Base-by-base conservation (phyloP, 2,329 filamentous ascomycete species). In the Alternaria longipes region DNA sequence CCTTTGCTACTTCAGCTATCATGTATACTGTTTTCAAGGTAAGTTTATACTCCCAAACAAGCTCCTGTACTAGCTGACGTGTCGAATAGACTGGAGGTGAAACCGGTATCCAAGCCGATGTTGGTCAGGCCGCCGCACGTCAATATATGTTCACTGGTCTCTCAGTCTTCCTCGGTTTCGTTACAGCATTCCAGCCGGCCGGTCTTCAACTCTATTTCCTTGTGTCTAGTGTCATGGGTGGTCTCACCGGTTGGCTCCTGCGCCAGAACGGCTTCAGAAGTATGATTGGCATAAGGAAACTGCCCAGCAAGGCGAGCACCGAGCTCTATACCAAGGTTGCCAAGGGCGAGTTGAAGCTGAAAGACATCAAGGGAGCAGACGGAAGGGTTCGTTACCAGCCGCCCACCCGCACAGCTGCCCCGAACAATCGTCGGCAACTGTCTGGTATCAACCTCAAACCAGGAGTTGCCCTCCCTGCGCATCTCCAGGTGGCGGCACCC, bases 141-240 rank as follows among this genome's bases (percentile, higher is more conserved):
- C 72, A 76, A 59, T 81, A 78, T 36, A 54, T 87, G 63, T 69
- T 81, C 34, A 82, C 80, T 55, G 78, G 80, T 41, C 67, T 91
- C 30, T 89, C 90, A 2, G 63, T 76, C 7, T 34, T 90, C 2
- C 82, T 86, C 8, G 78, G 86, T 30, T 2, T 79, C 5, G 81
- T 91, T 71, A 88, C 87, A 54, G 69, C 80, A 12, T 85, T 79
- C 62, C 84, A 85, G 73, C 84, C 87, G 0, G 83, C 85, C 24
- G 83, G 81, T 20, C 75, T 91, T 3, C 88, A 90, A 72, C 71
- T 91, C 30, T 90, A 87, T 80, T 91, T 92, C 79, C 76, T 85
- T 54, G 65, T 79, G 14, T 79, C 83, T 3, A 74, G 79, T 59
- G 41, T 78, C 8, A 60, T 82, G n/a, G 79, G 80, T 32, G 73